Conservation (phyloP, 2,329 filamentous ascomycete species). For the Fonsecaea monophora region DNA sequence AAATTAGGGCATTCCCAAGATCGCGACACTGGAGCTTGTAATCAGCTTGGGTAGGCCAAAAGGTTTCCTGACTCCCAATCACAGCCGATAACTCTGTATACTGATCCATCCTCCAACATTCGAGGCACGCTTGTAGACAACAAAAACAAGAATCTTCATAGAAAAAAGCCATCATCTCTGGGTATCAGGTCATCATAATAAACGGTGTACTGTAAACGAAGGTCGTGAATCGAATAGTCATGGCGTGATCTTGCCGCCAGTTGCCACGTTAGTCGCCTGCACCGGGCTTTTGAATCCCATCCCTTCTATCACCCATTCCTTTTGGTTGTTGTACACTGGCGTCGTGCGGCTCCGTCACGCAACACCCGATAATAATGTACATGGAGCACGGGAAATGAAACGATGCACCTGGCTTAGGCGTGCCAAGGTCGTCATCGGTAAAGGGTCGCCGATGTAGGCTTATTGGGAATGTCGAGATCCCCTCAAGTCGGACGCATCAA, state of each 20-base stretch:
- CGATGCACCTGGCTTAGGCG: conserved; percentile 10
- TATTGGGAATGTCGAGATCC: not conserved
- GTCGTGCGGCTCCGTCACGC: conserved; percentile 17
- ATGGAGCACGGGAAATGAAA: conserved; percentile 24
- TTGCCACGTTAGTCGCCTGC: conserved; percentile 9
- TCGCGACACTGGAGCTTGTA: not conserved
- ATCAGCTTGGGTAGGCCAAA: not conserved
- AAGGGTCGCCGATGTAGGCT: not conserved
- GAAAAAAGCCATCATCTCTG: conserved; percentile 28
- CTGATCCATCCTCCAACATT: not conserved
- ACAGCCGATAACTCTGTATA: not conserved
- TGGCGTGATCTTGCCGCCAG: conserved; percentile 10
- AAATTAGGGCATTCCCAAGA: not conserved
- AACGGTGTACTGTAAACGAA: conserved; percentile 30
- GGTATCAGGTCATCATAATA: conserved; percentile 36
- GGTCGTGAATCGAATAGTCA: conserved; percentile 29
- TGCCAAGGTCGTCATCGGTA: conserved; percentile 11
- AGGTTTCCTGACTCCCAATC: not conserved
- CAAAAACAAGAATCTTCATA: conserved; percentile 21
- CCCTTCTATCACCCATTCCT: conserved; percentile 25
- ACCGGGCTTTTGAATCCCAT: conserved; percentile 18
- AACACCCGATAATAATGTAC: conserved; percentile 26
- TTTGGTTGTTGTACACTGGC: conserved; percentile 29
- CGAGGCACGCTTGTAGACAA: conserved; percentile 17
- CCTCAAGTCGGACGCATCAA: not conserved